These are phyloP conservation scores for Eucalyptus coolabah DNA, from an alignment of 345 rosid species.

Conservation along the genomic window DNA sequence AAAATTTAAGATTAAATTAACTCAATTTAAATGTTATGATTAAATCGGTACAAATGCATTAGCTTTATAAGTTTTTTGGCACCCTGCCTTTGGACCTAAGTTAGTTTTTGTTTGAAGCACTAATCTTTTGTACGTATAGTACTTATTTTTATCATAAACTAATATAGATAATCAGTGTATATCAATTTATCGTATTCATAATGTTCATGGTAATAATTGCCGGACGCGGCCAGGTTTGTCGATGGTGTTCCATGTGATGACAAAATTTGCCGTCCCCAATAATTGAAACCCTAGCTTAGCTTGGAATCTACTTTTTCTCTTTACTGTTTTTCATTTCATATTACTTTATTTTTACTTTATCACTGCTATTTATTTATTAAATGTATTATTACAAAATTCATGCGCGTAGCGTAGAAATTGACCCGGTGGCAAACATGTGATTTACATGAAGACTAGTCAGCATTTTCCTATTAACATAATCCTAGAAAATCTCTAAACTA, in stretches of 20 bases:
- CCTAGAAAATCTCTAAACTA: neutral
- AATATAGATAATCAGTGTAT: neutral
- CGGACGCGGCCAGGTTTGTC: neutral
- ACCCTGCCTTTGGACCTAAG: neutral
- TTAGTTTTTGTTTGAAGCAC: neutral
- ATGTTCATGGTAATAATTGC: neutral
- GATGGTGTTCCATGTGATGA: neutral
- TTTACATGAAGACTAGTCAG: neutral
- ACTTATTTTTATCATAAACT: neutral
- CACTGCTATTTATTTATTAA: neutral
- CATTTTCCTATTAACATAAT: neutral
- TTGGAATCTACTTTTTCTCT: neutral
- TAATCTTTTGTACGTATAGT: neutral
- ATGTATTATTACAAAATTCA: neutral
- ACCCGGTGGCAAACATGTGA: neutral
- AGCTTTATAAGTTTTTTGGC: no score
- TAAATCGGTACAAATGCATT: no score
- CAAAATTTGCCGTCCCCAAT: neutral
- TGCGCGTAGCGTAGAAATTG: neutral
- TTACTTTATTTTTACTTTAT: neutral
- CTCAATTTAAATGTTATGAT: rapidly evolving
- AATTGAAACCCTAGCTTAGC: neutral
- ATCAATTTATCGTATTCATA: neutral
- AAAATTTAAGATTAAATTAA: no score
- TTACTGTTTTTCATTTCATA: neutral